These are phyloP conservation scores for Helicocarpus griseus DNA, from an alignment of 2,329 filamentous ascomycete genomes.

Conservation along the genomic window DNA sequence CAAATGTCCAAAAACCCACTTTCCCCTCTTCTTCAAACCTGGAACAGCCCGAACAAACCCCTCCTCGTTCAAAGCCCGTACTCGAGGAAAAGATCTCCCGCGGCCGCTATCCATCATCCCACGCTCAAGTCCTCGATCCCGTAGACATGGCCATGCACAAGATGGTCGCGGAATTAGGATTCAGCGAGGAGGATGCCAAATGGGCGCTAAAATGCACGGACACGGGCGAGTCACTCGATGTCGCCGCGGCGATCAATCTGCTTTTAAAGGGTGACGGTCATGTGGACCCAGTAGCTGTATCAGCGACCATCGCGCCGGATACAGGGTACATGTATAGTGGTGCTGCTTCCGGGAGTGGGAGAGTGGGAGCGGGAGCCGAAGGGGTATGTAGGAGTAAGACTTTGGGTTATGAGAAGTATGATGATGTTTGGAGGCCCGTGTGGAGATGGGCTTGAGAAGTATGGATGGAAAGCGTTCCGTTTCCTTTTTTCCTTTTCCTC, in stretches of 20 bases:
- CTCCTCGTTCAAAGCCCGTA: constrained; percentile 7
- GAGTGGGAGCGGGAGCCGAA: too few relatives aligned
- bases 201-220: constrained; percentile 51
- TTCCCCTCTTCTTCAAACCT: not conserved
- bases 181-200: constrained; percentile 45
- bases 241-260: constrained; percentile 48
- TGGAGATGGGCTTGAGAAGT: constrained; percentile 30
- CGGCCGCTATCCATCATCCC: constrained; percentile 18
- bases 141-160: constrained; percentile 47
- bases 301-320: not conserved
- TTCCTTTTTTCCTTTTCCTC: not conserved
- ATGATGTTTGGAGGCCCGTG: constrained; percentile 16
- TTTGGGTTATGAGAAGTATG: constrained; percentile 3
- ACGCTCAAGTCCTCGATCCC: constrained; percentile 37
- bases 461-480: not conserved
- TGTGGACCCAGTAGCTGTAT: constrained; percentile 12
- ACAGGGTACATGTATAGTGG: constrained; percentile 11
- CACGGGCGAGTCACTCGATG: constrained; percentile 48
- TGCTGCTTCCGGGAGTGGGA: constrained; percentile 5
- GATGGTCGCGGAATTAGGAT: constrained; percentile 51
- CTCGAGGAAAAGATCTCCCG: constrained; percentile 14
- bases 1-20: too few relatives aligned
- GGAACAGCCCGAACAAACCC: not conserved
- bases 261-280: constrained; percentile 33
- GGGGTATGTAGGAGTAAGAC: not conserved